Conservation (phyloP, 345 rosid species). For the Populus pruinosa region DNA sequence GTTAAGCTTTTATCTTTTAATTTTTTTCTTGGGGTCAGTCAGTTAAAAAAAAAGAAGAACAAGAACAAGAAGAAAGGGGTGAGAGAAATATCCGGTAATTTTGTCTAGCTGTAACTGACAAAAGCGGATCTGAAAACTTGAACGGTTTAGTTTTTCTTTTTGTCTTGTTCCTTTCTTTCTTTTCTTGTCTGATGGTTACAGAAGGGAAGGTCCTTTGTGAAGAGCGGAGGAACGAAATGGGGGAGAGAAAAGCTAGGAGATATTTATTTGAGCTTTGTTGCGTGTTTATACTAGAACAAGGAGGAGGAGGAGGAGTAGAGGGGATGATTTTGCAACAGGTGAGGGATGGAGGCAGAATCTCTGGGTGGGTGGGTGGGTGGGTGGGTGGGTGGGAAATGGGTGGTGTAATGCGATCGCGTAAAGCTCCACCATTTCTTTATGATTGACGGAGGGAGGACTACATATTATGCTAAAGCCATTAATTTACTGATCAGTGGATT, state of each 20-base stretch:
- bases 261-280: too few relatives aligned
- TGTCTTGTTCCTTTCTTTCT: not conserved
- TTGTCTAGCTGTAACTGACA: not conserved
- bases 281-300: not conserved
- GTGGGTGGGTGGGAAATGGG: conserved; percentile 4
- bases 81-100: not conserved
- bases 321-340: not conserved
- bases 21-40: not conserved
- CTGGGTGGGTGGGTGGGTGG: not conserved
- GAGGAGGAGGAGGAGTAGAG: not conserved
- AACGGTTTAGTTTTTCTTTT: not conserved
- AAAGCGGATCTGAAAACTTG: not conserved
- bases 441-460: not conserved
- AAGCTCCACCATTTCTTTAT: conserved; percentile 39
- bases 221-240: not conserved
- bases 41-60: conserved; percentile 6
- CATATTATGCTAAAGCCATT: conserved; percentile 10
- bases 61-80: conserved; percentile 8
- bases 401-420: conserved; percentile 41
- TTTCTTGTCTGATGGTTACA: not conserved
- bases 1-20: not conserved
- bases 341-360: conserved; percentile 11
- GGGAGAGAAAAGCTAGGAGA: not conserved
- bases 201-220: not conserved
- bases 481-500: not conserved